phyloP scores from a whole-genome alignment of 352 stramenopile species.

The Phytopythium sindhum region DNA sequence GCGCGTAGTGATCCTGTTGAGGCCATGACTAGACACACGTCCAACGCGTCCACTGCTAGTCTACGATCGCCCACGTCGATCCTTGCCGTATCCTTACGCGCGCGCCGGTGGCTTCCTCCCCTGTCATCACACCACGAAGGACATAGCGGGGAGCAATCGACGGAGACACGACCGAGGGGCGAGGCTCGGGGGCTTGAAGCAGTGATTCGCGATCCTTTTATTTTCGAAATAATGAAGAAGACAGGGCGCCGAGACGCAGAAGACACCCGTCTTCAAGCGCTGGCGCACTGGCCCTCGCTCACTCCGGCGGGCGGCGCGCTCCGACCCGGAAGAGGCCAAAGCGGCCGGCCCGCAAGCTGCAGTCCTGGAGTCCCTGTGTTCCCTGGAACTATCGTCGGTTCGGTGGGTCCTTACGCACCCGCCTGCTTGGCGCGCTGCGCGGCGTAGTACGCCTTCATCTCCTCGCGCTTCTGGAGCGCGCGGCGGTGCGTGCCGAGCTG shows the following conservation, averaged over 20 bases:
- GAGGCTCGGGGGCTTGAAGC: slow-evolving; percentile 24
- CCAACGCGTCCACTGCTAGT: too few relatives aligned
- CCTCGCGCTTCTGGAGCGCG: slow-evolving; percentile 97
- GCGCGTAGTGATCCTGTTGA: too few relatives aligned
- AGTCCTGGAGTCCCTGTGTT: slow-evolving; percentile 4
- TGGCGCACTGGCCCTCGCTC: not conserved
- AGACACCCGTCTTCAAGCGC: not conserved
- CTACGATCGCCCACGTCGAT: too few relatives aligned
- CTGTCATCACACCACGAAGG: not conserved
- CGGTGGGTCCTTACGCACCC: slow-evolving; percentile 44
- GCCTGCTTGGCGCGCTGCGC: slow-evolving; percentile 95
- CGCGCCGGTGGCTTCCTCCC: not conserved
- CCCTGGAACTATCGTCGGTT: slow-evolving; percentile 45
- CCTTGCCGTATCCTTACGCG: too few relatives aligned
- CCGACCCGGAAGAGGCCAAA: not conserved
- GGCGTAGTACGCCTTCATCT: slow-evolving; percentile 98
- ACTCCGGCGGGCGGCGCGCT: not conserved
- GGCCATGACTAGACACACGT: too few relatives aligned
- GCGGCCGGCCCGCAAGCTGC: not conserved
- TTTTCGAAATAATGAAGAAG: slow-evolving; percentile 76
- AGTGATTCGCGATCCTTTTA: slow-evolving; percentile 71
- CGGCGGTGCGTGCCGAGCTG: slow-evolving; percentile 98
- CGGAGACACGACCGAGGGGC: not conserved
- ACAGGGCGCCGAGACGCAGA: slow-evolving; percentile 21
- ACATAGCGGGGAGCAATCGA: slow-evolving; percentile 6